Evolutionary conservation across 768 basidiomycete genomes (phyloP), one percentile per base, ranked within the genome.

Genomic region (Xanthoconium stramineum): DNA sequence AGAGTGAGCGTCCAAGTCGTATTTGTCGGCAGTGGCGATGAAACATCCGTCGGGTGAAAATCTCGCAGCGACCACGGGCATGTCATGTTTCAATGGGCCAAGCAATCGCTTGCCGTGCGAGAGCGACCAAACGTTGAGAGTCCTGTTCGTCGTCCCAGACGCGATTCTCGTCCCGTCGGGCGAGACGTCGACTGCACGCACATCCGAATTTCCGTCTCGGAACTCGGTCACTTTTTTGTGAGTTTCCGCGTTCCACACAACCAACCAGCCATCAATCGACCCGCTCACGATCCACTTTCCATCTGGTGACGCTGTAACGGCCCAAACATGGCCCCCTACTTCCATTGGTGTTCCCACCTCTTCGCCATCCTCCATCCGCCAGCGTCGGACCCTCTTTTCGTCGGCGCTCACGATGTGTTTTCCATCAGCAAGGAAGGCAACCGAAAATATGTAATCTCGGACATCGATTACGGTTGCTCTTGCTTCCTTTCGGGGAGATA

Each of bases 281-380:
- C 51, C 59, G 13, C 20, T 10, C 1, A 38, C 56, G 19, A 59
- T 5, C 52, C 45, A 52, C 35, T 38, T 42, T 7, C 50, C 57
- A 12, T 52, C 46, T 3, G 2, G 40, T 11, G 60, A 61, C 30
- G 39, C 50, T 3, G 40, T 24, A 13, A 50, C 13, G n/a, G 15
- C 6, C 38, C 7, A 7, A 28, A 50, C 5, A 14, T 2, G 0
- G 11, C 3, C 2, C 6, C 37, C 32, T 5, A 14, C 13, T 8
- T 40, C 19, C 42, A 60, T 58, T n/a, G 56, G n/a, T 9, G 6
- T 12, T 7, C 47, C 51, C 11, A 53, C 56, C n/a, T 47, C 32
- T 14, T 1, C 10, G 3, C 51, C 56, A 3, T 53, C 36, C 19
- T 47, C 33, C 3, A 37, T 33, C 0, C 29, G 40, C 49, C 60